Evolutionary conservation across 2,329 filamentous ascomycete species (phyloP).

Genomic region (Lachnellula cervina): DNA sequence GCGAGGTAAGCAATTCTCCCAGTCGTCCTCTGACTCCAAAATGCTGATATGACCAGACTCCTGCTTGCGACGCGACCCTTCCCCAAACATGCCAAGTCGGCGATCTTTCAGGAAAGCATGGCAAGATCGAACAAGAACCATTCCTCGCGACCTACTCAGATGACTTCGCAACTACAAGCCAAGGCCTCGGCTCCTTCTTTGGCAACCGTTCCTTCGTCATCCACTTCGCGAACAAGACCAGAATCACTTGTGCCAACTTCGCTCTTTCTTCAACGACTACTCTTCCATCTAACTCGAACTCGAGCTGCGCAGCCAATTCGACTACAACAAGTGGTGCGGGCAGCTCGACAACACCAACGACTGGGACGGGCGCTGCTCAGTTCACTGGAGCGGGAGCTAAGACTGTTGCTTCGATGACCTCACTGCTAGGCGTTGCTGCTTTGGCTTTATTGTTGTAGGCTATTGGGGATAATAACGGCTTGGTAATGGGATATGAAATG

Average conservation of each 20-base stretch:
- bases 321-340: background rate
- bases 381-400: conserved; percentile 1
- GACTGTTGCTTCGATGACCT: background rate
- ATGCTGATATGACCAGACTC: conserved; percentile 39
- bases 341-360: background rate
- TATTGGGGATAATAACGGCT: background rate
- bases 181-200: conserved; percentile 52
- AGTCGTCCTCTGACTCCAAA: background rate
- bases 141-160: conserved; percentile 51
- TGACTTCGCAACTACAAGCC: conserved; percentile 49
- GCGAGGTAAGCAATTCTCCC: conserved; percentile 30
- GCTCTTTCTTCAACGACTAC: conserved; percentile 17
- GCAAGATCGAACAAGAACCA: conserved; percentile 49
- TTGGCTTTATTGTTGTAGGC: conserved; percentile 4
- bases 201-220: conserved; percentile 61
- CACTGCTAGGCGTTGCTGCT: conserved; percentile 1
- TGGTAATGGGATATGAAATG: background rate
- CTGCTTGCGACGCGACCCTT: conserved; percentile 51
- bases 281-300: background rate
- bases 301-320: background rate
- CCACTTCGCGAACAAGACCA: conserved; percentile 59
- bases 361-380: background rate
- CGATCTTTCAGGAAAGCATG: conserved; percentile 71
- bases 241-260: conserved; percentile 63
- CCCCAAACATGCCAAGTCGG: conserved; percentile 70